phyloP scores from a whole-genome alignment of 1,139 yeast species.

The Taphrina betulina region DNA sequence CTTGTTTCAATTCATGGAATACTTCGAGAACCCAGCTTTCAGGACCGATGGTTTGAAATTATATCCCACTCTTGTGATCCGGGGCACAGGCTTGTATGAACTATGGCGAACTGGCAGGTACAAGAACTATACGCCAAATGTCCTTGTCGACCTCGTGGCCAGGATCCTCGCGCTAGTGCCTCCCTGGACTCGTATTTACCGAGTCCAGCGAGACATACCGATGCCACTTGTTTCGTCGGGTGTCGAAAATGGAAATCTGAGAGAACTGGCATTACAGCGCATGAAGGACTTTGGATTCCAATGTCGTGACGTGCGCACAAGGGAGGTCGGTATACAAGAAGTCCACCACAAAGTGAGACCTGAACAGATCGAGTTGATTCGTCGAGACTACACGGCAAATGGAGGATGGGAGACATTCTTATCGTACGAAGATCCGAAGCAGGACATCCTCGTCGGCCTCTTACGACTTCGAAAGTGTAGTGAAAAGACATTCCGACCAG shows the following conservation, averaged over 20 bases:
- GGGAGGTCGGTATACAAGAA: constrained; percentile 98
- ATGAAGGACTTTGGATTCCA: constrained; percentile 97
- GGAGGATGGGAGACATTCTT: constrained; percentile 99
- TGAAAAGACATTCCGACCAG: constrained; percentile 84
- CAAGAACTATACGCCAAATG: constrained; percentile 92
- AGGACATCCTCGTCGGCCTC: constrained; percentile 90
- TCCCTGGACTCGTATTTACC: constrained; percentile 98
- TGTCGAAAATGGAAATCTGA: constrained; percentile 93
- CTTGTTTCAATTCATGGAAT: constrained; percentile 89
- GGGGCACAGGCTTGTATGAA: constrained; percentile 97
- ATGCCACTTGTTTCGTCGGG: constrained; percentile 99
- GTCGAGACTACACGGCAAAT: constrained; percentile 95
- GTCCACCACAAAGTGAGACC: constrained; percentile 97
- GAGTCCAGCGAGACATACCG: constrained; percentile 98
- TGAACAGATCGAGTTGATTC: constrained; percentile 90
- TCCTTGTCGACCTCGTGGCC: constrained; percentile 89
- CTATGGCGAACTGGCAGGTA: constrained; percentile 95
- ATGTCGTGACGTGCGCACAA: constrained; percentile 95
- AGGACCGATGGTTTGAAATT: constrained; percentile 95
- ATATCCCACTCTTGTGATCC: constrained; percentile 91
- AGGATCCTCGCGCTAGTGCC: constrained; percentile 94
- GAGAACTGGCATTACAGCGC: constrained; percentile 93
- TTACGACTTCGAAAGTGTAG: constrained; percentile 85
- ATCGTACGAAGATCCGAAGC: constrained; percentile 95
- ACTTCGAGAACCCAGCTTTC: constrained; percentile 94